phyloP scores from a whole-genome alignment of 140 eudicot species.

The Bidens hawaiensis region DNA sequence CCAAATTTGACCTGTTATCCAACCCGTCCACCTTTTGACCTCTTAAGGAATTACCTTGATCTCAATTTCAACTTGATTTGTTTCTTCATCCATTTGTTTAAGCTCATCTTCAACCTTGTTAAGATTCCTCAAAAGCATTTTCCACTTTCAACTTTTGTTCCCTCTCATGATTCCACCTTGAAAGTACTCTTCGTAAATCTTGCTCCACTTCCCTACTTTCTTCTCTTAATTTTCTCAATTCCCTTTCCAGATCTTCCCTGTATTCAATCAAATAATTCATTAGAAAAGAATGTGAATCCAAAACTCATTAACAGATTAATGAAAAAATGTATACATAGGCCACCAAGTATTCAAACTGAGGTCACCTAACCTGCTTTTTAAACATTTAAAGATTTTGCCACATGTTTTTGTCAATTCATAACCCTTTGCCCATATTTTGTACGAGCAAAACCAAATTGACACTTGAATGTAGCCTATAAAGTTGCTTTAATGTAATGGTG shows the following conservation, averaged over 20 bases:
- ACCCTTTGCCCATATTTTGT: neutral
- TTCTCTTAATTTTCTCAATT: slow-evolving; percentile 43
- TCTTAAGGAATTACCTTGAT: slow-evolving; percentile 57
- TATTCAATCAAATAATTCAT: slow-evolving; percentile 20
- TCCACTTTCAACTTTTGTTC: slow-evolving; percentile 45
- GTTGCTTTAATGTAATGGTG: neutral
- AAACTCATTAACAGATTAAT: neutral
- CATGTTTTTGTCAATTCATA: no score
- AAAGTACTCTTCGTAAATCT: slow-evolving; percentile 20
- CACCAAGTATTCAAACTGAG: neutral
- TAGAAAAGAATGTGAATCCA: neutral
- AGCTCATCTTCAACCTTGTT: slow-evolving; percentile 53
- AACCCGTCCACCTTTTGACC: neutral
- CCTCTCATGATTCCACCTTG: slow-evolving; percentile 41
- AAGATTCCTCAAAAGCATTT: slow-evolving; percentile 20
- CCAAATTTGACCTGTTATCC: neutral
- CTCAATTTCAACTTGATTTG: slow-evolving; percentile 54
- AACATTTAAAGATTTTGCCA: neutral
- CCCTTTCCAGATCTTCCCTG: slow-evolving; percentile 51
- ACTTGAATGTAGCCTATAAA: neutral
- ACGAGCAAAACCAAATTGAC: neutral
- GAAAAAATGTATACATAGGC: neutral
- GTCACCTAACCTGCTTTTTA: neutral
- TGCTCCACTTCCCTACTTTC: slow-evolving; percentile 51
- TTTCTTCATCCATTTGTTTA: slow-evolving; percentile 50